Evolutionary conservation across 257 asterid genomes (phyloP).

Genomic region (Forsythia viridissima): DNA sequence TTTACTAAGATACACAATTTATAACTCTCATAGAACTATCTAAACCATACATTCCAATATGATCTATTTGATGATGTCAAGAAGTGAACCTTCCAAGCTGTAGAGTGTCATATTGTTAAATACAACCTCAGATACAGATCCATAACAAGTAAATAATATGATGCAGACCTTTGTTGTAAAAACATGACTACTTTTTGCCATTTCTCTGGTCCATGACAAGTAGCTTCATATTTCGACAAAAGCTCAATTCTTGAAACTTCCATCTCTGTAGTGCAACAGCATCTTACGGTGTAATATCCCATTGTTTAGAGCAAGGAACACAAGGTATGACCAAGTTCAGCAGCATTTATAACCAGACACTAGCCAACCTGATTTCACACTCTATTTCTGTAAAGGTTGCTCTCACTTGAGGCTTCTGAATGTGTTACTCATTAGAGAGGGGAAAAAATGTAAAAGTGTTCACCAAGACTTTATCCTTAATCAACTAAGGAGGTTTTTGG

Average conservation of each 20-base stretch:
- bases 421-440: background rate
- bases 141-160: too few species aligned
- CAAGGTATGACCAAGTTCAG: background rate
- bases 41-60: too few species aligned
- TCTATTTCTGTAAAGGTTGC: background rate
- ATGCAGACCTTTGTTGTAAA: too few species aligned
- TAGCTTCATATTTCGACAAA: too few species aligned
- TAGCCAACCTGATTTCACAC: background rate
- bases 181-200: too few species aligned
- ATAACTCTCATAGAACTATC: too few species aligned
- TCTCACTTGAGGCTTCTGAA: background rate
- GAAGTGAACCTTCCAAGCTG: too few species aligned
- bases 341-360: background rate
- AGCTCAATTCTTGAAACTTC: background rate
- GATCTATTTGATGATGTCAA: too few species aligned
- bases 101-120: too few species aligned
- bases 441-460: background rate
- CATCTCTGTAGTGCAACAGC: background rate
- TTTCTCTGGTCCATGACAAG: too few species aligned
- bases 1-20: too few species aligned
- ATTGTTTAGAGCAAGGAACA: background rate
- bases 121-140: too few species aligned
- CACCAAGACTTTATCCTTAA: background rate
- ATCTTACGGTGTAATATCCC: background rate
- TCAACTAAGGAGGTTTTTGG: background rate